Base-by-base conservation (phyloP, 2,329 filamentous ascomycete species). In the Ceratocystis destructans region DNA sequence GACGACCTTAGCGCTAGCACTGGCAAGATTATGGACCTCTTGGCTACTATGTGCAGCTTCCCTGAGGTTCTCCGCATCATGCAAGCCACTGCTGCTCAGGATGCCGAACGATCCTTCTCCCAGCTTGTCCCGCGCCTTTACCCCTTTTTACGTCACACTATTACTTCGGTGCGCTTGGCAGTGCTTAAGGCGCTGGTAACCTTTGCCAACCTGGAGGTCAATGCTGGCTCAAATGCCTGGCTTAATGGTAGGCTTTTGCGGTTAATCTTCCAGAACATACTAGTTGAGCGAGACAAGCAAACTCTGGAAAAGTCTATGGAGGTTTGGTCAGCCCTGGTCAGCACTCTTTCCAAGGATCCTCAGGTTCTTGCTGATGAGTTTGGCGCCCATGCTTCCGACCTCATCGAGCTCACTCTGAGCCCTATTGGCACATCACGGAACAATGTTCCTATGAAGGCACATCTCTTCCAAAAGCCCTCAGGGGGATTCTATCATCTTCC, bases 1-100 rank as follows among this genome's bases (percentile, higher is more conserved):
- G 94, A 99, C 73, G 94, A 99, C 73, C 81, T 99, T 20, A 97
- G 92, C 74, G 94, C 94, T 3, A 97, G 94, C 74, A 99, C 95
- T 8, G 94, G 94, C 61, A 95, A 91, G 66, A 96, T 99, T 65
- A 99, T 99, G 95, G 95, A 99, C 74, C 83, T 99, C 50, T 81
- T 99, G 20, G 94, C 95, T 15, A 97, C 94, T 68, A 84, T 99
- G 1, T 99, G 94, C 77, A 88, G 91, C 69, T 99, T 96, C 78
- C 89, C 89, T 0, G 85, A 96, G 76, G 93, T 97, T 6, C 78
- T 99, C 41, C 86, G 93, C 68, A 89, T 93, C 15, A 99, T 99
- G 94, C 96, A 96, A 76, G 79, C 80, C 37, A 96, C 95, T 66
- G 93, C 93, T 6, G 84, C 85, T 6, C 82, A 88, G 71, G 89